Conservation (phyloP, 2,329 filamentous ascomycete genomes). For the Stachybotrys chartarum region DNA sequence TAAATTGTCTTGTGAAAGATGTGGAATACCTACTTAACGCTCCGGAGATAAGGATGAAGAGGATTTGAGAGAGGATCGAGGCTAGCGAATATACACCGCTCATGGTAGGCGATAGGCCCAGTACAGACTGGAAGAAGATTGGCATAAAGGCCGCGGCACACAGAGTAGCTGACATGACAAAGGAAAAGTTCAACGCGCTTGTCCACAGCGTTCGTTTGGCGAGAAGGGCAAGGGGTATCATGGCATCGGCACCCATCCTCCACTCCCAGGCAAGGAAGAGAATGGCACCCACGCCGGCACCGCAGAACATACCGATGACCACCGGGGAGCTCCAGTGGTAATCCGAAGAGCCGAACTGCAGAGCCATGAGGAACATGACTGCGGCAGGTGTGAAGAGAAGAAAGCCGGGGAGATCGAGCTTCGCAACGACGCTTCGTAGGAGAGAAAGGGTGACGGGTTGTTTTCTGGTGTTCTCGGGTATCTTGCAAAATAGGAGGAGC, state of each 20-base stretch:
- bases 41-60: slow-evolving; percentile 16
- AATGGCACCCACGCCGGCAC: slow-evolving; percentile 20
- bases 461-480: slow-evolving; percentile 29
- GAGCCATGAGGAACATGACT: slow-evolving; percentile 34
- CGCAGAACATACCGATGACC: slow-evolving; percentile 33
- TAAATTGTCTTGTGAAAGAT: neutral
- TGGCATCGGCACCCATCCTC: slow-evolving; percentile 34
- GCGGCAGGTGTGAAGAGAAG: slow-evolving; percentile 32
- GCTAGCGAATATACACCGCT: slow-evolving; percentile 21
- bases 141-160: slow-evolving; percentile 36
- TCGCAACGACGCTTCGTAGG: slow-evolving; percentile 11
- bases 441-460: slow-evolving; percentile 15
- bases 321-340: slow-evolving; percentile 23
- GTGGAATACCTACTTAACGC: slow-evolving; percentile 11
- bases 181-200: slow-evolving; percentile 28
- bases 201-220: slow-evolving; percentile 29
- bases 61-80: slow-evolving; percentile 10
- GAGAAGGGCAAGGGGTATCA: slow-evolving; percentile 37
- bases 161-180: slow-evolving; percentile 33
- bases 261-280: slow-evolving; percentile 33
- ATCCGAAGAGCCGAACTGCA: slow-evolving; percentile 33
- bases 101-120: slow-evolving; percentile 17
- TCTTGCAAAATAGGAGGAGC: slow-evolving; percentile 21
- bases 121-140: slow-evolving; percentile 41
- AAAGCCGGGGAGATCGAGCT: slow-evolving; percentile 35